Percentiles rank a stretch among this genome's conserved stretches.
Conservation (phyloP, 441 rosid genomes). For the Euphorbia schlechtendalii region DNA sequence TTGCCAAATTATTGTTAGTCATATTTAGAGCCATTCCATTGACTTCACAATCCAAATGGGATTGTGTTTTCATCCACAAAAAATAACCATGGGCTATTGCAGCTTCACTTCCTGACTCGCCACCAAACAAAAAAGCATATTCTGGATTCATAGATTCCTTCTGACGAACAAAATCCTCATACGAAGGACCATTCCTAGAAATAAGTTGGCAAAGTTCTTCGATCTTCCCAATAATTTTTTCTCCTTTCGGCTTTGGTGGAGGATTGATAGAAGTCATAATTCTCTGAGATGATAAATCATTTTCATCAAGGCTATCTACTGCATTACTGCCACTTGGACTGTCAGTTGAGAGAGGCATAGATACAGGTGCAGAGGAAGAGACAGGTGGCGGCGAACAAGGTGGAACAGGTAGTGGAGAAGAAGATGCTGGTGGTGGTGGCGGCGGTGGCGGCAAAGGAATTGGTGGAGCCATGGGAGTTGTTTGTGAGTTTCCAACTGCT, state of each 20-base stretch:
- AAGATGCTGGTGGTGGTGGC: constrained; percentile 28
- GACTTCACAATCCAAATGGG: constrained; percentile 12
- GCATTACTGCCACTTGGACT: background rate
- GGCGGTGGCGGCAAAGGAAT: constrained; percentile 35
- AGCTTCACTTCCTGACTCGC: constrained; percentile 37
- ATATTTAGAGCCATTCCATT: constrained; percentile 17
- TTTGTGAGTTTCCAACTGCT: constrained; percentile 18
- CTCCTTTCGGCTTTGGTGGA: constrained; percentile 36
- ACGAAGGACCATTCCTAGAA: constrained; percentile 32
- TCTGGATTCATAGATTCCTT: constrained; percentile 28
- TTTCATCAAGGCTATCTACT: background rate
- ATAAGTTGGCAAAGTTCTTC: constrained; percentile 33
- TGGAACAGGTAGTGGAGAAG: constrained; percentile 15
- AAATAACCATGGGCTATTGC: constrained; percentile 29
- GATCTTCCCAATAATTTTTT: constrained; percentile 25
- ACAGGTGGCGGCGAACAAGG: constrained; percentile 15
- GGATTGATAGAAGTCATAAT: constrained; percentile 5
- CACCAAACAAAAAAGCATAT: constrained; percentile 35
- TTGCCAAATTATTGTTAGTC: constrained; percentile 14
- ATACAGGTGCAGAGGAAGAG: constrained; percentile 17
- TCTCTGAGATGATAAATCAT: background rate
- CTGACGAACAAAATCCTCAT: constrained; percentile 28
- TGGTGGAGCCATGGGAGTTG: constrained; percentile 24
- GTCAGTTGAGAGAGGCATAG: constrained; percentile 15
- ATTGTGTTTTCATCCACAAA: constrained; percentile 33